phyloP scores from a whole-genome alignment of 2,329 filamentous ascomycete genomes.

The Rhexocercosporidium sp. region DNA sequence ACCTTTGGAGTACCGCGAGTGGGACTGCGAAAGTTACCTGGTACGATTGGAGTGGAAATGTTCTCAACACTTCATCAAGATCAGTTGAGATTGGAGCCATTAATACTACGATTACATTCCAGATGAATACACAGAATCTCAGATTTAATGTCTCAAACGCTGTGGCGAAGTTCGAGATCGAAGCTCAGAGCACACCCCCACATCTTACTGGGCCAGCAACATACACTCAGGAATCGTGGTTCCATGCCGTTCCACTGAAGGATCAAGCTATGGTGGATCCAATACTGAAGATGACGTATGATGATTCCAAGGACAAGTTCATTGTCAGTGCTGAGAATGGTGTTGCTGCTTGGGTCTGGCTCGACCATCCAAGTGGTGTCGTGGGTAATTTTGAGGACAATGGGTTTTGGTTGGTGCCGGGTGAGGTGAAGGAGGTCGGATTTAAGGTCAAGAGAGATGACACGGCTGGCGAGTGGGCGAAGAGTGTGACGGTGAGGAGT shows the following conservation, averaged over 20 bases:
- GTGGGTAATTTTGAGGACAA: constrained; percentile 31
- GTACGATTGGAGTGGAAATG: no score
- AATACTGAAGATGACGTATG: constrained; percentile 19
- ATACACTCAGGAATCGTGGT: not conserved
- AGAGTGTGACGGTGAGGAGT: constrained; percentile 28
- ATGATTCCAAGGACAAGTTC: constrained; percentile 20
- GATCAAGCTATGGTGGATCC: constrained; percentile 14
- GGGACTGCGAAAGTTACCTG: no score
- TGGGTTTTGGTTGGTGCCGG: constrained; percentile 33
- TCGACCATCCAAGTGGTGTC: constrained; percentile 30
- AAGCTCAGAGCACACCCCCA: not conserved
- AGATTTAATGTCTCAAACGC: not conserved
- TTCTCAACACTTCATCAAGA: no score
- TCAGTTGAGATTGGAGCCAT: no score
- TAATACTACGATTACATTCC: no score
- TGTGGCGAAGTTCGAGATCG: not conserved
- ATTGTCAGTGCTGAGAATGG: constrained; percentile 27
- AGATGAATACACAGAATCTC: not conserved
- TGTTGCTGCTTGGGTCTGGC: constrained; percentile 34
- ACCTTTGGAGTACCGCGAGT: no score
- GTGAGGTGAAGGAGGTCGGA: constrained; percentile 24
- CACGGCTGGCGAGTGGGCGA: constrained; percentile 23
- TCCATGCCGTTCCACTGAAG: not conserved
- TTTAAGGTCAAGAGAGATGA: constrained; percentile 23
- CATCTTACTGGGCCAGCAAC: not conserved